These are phyloP conservation scores for Sclerotinia borealis DNA, from an alignment of 2,329 filamentous ascomycete genomes.

Conservation along the genomic window DNA sequence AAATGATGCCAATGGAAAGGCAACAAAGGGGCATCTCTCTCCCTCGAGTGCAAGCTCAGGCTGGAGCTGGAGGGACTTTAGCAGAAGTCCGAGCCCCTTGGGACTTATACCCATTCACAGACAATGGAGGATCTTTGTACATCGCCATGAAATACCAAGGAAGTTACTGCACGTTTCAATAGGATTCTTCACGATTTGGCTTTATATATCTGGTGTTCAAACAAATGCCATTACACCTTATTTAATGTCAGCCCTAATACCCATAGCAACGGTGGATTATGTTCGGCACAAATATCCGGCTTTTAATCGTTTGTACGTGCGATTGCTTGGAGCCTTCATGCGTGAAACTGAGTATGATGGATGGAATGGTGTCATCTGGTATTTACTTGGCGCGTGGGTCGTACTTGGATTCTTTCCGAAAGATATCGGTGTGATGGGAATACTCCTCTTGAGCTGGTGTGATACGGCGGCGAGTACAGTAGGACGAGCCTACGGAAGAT, in stretches of 20 bases:
- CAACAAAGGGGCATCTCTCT: slow-evolving; percentile 62
- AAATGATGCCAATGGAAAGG: slow-evolving; percentile 11
- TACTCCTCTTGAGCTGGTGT: slow-evolving; percentile 92
- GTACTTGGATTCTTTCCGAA: slow-evolving; percentile 86
- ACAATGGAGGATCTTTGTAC: slow-evolving; percentile 85
- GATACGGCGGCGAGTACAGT: slow-evolving; percentile 96
- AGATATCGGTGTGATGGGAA: slow-evolving; percentile 82
- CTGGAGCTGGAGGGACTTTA: slow-evolving; percentile 81
- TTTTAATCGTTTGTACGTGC: slow-evolving; percentile 85
- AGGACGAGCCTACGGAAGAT: slow-evolving; percentile 79
- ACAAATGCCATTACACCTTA: slow-evolving; percentile 74
- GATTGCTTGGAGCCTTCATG: slow-evolving; percentile 82
- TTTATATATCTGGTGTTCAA: slow-evolving; percentile 77
- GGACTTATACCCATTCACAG: slow-evolving; percentile 93
- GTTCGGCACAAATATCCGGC: slow-evolving; percentile 75
- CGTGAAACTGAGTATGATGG: slow-evolving; percentile 89
- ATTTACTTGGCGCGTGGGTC: slow-evolving; percentile 83
- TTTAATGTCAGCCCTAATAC: slow-evolving; percentile 72
- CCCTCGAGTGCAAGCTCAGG: slow-evolving; percentile 55
- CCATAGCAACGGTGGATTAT: slow-evolving; percentile 76
- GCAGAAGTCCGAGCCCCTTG: slow-evolving; percentile 83
- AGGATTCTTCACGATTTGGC: slow-evolving; percentile 82
- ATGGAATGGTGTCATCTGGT: slow-evolving; percentile 97
- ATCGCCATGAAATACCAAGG: slow-evolving; percentile 93
- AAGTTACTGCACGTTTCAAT: slow-evolving; percentile 94